Evolutionary conservation across 192 early-diverging fungal genomes (phyloP).

Genomic region (Rhizophagus prolifer): DNA sequence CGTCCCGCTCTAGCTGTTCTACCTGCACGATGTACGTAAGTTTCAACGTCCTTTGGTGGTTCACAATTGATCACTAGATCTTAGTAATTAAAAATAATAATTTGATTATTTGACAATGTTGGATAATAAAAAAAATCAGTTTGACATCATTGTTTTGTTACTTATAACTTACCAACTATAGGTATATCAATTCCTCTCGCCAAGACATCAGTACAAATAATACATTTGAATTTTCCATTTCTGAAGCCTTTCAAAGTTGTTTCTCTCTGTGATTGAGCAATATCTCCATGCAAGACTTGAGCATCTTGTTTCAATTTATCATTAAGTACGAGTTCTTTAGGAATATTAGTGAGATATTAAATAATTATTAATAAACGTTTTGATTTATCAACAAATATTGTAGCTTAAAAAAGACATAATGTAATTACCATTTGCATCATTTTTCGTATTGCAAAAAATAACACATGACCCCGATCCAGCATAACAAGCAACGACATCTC

Average conservation of each 20-base stretch:
- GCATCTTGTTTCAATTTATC: conserved; percentile 74
- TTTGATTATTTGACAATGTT: background rate
- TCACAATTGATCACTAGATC: conserved; percentile 97
- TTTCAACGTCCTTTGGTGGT: conserved; percentile 90
- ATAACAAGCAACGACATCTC: conserved; percentile 91
- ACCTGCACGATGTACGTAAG: conserved; percentile 94
- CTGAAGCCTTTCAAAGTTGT: conserved; percentile 81
- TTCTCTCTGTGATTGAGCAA: conserved; percentile 77
- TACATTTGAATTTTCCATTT: conserved; percentile 79
- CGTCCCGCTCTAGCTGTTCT: conserved; percentile 92
- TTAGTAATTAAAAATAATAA: background rate
- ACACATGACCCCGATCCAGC: conserved; percentile 81
- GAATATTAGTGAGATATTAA: background rate
- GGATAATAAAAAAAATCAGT: background rate
- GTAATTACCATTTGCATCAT: conserved; percentile 66
- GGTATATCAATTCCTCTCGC: conserved; percentile 97
- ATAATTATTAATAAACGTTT: no score
- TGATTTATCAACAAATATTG: no score
- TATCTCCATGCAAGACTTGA: conserved; percentile 86
- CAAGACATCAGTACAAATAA: conserved; percentile 93
- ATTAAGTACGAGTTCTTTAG: conserved; percentile 65
- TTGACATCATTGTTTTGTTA: background rate
- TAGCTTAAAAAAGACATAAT: background rate
- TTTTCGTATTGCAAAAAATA: conserved; percentile 95
- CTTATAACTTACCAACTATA: conserved; percentile 55